Base-by-base conservation (phyloP, 306 rosid species). In the Castanea mollissima region DNA sequence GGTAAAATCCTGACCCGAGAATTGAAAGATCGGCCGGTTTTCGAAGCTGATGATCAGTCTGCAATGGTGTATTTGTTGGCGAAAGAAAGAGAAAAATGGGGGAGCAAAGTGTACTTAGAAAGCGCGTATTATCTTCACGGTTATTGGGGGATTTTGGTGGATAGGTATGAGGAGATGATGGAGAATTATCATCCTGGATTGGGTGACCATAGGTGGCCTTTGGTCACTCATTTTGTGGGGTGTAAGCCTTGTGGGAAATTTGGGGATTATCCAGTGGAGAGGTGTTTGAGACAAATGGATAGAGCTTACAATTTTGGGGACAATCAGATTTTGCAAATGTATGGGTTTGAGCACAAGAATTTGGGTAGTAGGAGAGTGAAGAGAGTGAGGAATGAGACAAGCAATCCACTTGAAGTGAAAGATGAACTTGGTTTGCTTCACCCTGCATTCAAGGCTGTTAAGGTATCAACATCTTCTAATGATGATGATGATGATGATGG, bases 171-270 rank as follows among this genome's bases (percentile, higher is more conserved):
- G 85, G 98, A 94, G 59, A 82, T 88, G 90, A 83, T 92, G 2
- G 92, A 90, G 78, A 94, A 90, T 59, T 81, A 92, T 56, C 93
- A 86, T 25, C 98, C 98, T 2, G 98, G 98, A 4, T 52, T 94
- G 0, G 98, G 98, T 1, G 98, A 94, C 18, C 94, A 94, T 72
- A 74, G 98, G 51, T 94, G 98, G 98, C 98, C 98, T 0, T 83
- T 94, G 73, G 98, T 94, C 78, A 94, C 98, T 23, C 98, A 94
- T 73, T 94, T 94, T 49, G 98, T 94, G 60, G 98, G 98, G 31
- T 94, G 98, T 76, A 94, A 94, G 80, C 98, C 98, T 18, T 94
- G 98, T 69, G 98, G 94, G 75, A 94, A 92, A 72, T 90, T 92
- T 23, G 98, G 98, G 31, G 98, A 94, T 80, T 92, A 94, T 69